Evolutionary conservation across 169 alveolate species (phyloP).

Genomic region (Cryptosporidium baileyi): DNA sequence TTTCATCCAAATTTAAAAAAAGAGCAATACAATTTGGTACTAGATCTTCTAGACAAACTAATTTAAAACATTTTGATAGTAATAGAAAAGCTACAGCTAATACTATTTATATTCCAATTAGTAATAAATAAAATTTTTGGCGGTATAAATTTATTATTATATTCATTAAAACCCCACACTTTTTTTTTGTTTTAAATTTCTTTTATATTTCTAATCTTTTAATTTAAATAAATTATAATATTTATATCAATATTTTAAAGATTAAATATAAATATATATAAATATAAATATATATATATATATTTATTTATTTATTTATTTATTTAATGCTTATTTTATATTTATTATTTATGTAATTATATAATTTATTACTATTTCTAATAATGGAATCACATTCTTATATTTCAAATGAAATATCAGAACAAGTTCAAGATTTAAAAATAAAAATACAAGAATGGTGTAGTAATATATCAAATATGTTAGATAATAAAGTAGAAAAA

Average conservation of each 20-base stretch:
- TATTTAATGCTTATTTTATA: too few species aligned
- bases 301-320: too few species aligned
- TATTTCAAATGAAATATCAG: constrained; percentile 38
- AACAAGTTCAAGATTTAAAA: constrained; percentile 21
- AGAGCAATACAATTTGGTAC: constrained; percentile 89
- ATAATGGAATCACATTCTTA: constrained; percentile 31
- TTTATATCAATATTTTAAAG: too few species aligned
- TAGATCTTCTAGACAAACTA: constrained; percentile 80
- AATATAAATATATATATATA: too few species aligned
- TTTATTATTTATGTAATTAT: too few species aligned
- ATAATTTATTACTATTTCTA: neutral
- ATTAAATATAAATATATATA: too few species aligned
- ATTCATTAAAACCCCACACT: constrained; percentile 5
- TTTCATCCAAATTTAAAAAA: constrained; percentile 74
- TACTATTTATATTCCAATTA: constrained; percentile 4
- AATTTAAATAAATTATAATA: too few species aligned
- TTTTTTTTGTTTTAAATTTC: too few species aligned
- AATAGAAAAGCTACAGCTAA: constrained; percentile 79
- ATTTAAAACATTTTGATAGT: constrained; percentile 80
- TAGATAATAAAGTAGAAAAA: constrained; percentile 4
- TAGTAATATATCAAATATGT: constrained; percentile 5
- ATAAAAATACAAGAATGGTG: constrained; percentile 46
- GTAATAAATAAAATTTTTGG: neutral
- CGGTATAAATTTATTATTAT: neutral
- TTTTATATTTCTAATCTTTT: too few species aligned